A percentile compares a stretch with the other conserved stretches of the same genome.
Evolutionary conservation across 2,329 filamentous ascomycete genomes (phyloP).

Genomic region (Monilinia aucupariae): DNA sequence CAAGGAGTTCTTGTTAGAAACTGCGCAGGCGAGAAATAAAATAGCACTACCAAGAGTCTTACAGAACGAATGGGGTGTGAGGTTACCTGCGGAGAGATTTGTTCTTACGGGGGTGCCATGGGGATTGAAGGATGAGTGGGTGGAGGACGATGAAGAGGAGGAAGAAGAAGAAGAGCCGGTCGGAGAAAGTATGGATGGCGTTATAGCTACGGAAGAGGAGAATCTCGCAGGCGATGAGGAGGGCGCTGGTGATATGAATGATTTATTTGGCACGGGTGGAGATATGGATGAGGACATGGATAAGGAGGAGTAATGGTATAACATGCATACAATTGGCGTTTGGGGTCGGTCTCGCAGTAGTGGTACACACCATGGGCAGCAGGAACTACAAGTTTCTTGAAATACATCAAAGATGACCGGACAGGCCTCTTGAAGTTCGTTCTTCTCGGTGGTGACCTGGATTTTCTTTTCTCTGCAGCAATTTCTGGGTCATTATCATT

Average conservation of each 20-base stretch:
- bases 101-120: constrained; percentile 61
- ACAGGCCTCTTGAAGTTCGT: neutral
- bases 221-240: constrained; percentile 34
- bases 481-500: neutral
- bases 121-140: constrained; percentile 57
- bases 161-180: constrained; percentile 27
- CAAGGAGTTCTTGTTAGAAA: constrained; percentile 72
- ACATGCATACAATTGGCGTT: constrained; percentile 20
- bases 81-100: constrained; percentile 62
- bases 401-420: neutral
- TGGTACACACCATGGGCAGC: neutral
- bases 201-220: constrained; percentile 37
- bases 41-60: constrained; percentile 58
- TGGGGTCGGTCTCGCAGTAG: neutral
- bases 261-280: constrained; percentile 31
- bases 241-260: constrained; percentile 16
- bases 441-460: neutral
- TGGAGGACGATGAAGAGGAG: constrained; percentile 43
- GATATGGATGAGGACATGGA: constrained; percentile 40
- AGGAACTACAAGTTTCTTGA: neutral
- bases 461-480: neutral
- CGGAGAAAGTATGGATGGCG: constrained; percentile 39
- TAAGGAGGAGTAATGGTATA: constrained; percentile 36
- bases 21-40: constrained; percentile 67
- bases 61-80: constrained; percentile 61